Conservation (phyloP, 441 rosid genomes). For the Biscutella auriculata region DNA sequence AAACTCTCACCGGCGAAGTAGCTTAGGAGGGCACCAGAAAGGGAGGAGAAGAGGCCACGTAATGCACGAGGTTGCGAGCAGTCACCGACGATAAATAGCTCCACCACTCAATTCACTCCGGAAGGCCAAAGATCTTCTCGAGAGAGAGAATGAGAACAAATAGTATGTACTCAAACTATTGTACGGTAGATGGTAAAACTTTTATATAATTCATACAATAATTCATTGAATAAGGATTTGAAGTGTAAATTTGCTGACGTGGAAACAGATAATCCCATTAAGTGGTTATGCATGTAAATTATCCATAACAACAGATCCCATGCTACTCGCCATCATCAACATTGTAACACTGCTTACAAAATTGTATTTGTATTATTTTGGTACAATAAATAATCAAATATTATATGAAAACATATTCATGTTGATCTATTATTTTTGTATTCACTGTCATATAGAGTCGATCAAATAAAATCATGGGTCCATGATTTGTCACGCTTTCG, state of each 20-base stretch:
- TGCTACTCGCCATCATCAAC: slow-evolving; percentile 1
- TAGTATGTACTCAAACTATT: not conserved
- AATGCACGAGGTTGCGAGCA: too few relatives aligned
- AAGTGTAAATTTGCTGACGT: slow-evolving; percentile 3
- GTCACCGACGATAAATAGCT: too few relatives aligned
- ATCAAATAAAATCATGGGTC: slow-evolving; percentile 1
- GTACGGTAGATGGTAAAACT: not conserved
- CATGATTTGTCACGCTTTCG: not conserved
- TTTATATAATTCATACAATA: not conserved
- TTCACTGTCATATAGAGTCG: not conserved
- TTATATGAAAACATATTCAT: not conserved
- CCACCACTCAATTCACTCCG: too few relatives aligned
- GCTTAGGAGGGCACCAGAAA: too few relatives aligned
- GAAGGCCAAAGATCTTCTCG: too few relatives aligned
- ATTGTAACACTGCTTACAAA: not conserved
- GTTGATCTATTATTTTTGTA: not conserved
- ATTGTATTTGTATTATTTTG: not conserved
- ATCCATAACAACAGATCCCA: slow-evolving; percentile 8
- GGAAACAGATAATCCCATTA: slow-evolving; percentile 7
- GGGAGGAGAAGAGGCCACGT: too few relatives aligned
- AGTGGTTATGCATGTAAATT: slow-evolving; percentile 8
- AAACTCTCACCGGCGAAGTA: too few relatives aligned
- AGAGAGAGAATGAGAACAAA: not conserved
- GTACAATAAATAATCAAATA: not conserved
- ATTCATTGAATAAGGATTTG: not conserved